Evolutionary conservation across 78 protist genomes (phyloP).

Genomic region (Dictyostelium citrinum): DNA sequence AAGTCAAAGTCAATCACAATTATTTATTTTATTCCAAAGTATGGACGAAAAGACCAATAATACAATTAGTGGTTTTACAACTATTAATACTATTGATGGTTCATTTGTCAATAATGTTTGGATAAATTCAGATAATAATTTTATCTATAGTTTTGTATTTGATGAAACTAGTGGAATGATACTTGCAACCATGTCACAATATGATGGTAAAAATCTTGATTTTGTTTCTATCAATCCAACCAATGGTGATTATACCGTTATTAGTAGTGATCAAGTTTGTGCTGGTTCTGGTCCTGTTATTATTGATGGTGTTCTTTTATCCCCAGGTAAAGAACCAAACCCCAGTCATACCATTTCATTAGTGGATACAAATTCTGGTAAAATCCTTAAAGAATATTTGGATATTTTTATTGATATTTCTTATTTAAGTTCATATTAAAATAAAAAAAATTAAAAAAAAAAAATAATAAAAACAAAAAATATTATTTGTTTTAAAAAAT

Average conservation of each 20-base stretch:
- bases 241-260: not conserved
- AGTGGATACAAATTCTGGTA: not conserved
- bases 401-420: not conserved
- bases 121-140: not conserved
- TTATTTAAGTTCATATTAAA: not conserved
- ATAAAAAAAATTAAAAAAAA: no score
- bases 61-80: constrained; percentile 20
- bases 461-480: not conserved
- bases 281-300: constrained; percentile 30
- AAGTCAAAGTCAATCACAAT: not conserved
- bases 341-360: not conserved
- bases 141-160: not conserved
- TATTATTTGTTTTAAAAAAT: not conserved
- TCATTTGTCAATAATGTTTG: not conserved
- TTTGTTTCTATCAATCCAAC: constrained; percentile 40
- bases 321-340: constrained; percentile 24
- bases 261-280: constrained; percentile 14
- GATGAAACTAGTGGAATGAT: not conserved
- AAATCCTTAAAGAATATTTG: not conserved
- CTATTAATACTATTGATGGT: not conserved
- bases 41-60: constrained; percentile 3
- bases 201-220: not conserved
- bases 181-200: not conserved
- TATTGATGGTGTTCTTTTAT: constrained; percentile 2
- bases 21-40: constrained; percentile 7